Conservation (phyloP, 345 rosid species). For the Diplotaxis tenuifolia region DNA sequence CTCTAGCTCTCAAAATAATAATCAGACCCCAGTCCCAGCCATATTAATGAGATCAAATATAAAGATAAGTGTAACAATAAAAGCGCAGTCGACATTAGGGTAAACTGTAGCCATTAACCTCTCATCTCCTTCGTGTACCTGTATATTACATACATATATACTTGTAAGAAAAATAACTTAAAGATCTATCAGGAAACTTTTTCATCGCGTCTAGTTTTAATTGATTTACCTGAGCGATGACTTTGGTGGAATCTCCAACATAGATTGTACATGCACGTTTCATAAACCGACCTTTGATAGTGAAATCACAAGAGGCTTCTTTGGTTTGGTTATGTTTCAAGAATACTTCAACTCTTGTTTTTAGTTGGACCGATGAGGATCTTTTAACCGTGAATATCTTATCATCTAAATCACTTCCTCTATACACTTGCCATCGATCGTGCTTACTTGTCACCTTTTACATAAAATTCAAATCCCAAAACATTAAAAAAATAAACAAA, state of each 20-base stretch:
- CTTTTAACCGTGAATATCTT: constrained; percentile 38
- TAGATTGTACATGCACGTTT: constrained; percentile 38
- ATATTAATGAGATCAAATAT: constrained; percentile 36
- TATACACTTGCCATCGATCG: constrained; percentile 42
- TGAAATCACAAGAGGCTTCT: constrained; percentile 39
- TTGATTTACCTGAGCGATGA: constrained; percentile 35
- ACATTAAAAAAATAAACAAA: constrained; percentile 20
- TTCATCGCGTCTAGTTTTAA: not conserved
- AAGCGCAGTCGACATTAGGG: constrained; percentile 37
- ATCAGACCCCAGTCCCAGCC: constrained; percentile 19
- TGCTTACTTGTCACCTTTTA: constrained; percentile 39
- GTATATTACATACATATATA: not conserved
- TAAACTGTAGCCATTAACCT: constrained; percentile 34
- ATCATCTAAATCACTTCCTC: constrained; percentile 34
- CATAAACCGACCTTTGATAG: constrained; percentile 39
- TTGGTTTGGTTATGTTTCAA: constrained; percentile 33
- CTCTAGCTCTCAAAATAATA: not conserved
- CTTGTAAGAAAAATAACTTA: not conserved
- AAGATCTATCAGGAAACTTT: not conserved
- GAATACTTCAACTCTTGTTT: constrained; percentile 40
- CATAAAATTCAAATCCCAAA: not conserved
- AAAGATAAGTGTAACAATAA: constrained; percentile 35
- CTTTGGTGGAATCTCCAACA: constrained; percentile 27
- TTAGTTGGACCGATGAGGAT: constrained; percentile 33
- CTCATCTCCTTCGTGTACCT: constrained; percentile 36